phyloP scores from a whole-genome alignment of 192 early-diverging fungal genomes.

The Endogone sp. region DNA sequence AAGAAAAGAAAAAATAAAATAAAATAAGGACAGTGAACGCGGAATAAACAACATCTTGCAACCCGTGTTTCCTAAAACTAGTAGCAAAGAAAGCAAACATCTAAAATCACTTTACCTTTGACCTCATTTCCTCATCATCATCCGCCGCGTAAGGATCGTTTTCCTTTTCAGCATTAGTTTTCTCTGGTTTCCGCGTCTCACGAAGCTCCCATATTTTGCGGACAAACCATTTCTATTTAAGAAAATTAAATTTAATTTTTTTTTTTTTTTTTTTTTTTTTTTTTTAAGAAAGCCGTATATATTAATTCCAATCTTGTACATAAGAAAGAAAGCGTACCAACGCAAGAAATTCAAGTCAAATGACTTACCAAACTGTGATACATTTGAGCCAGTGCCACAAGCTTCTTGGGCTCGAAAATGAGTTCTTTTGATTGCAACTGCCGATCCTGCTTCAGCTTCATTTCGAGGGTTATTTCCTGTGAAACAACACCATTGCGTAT shows the following conservation, averaged over 20 bases:
- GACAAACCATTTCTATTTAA: slow-evolving; percentile 62
- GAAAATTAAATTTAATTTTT: too few species aligned
- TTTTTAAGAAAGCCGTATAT: too few species aligned
- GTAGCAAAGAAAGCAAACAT: too few species aligned
- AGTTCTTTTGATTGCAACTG: slow-evolving; percentile 75
- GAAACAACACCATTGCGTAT: not conserved
- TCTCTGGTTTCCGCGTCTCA: not conserved
- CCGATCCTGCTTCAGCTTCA: slow-evolving; percentile 75
- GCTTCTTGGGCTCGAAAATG: slow-evolving; percentile 76
- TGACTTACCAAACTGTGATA: slow-evolving; percentile 79
- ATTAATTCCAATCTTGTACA: slow-evolving; percentile 24
- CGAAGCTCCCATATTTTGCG: slow-evolving; percentile 49
- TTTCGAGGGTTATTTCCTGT: slow-evolving; percentile 73
- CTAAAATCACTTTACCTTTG: too few species aligned
- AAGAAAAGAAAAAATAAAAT: too few species aligned
- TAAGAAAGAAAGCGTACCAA: slow-evolving; percentile 24
- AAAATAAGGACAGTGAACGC: too few species aligned
- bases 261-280: too few species aligned
- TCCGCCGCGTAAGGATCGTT: too few species aligned
- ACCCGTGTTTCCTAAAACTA: too few species aligned
- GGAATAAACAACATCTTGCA: too few species aligned
- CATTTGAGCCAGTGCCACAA: slow-evolving; percentile 68
- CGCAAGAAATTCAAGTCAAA: slow-evolving; percentile 23
- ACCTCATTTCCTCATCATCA: too few species aligned
- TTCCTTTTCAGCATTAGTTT: too few species aligned